Evolutionary conservation across 106 monocot genomes (phyloP), one percentile per base, ranked within the genome.

Genomic region (Apostasia ramifera): DNA sequence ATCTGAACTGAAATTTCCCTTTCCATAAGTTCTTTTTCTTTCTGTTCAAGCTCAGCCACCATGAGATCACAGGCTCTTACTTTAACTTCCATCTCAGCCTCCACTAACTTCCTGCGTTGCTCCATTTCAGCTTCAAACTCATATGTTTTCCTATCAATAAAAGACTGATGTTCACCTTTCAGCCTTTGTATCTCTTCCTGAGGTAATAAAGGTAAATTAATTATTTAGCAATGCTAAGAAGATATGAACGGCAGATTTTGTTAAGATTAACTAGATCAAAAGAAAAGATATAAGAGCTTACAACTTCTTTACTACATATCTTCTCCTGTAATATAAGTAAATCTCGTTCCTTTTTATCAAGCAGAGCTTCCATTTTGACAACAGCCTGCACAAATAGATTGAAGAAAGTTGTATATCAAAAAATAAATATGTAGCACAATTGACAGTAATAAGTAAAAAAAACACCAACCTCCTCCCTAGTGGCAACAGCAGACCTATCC

Each of bases 131-230:
- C 70, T 71, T 97, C 97, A 77, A 92, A 83, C 50, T 86, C 86
- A 45, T 7, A 53, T 42, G 49, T 83, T 66, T 70, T 84, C 81
- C 54, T 84, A 47, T 77, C 83, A 52, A 89, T 49, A 59, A 62
- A 5, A 71, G 45, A 46, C 55, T 87, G 71, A 70, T 85, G 76
- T 52, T 97, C 87, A 47, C 76, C 64, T 50, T 49, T 74, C 55
- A 84, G 77, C 73, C 69, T 92, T 75, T 83, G 79, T 40, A 89
- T 87, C 43, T 84, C 87, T 73, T 81, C 87, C 97, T 97, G 73
- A 54, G 54, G 1, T 57, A 53, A 78, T 49, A 55, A 59, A 47
- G 45, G 66, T 9, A 71, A 42, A 71, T 49, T 13, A 37, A 71
- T 8, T 4, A 66, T 11, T 63, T 12, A 11, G n/a, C 12, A 42